Conservation (phyloP, 1,284 basidiomycete species). For the Leccinum pallidistipes region DNA sequence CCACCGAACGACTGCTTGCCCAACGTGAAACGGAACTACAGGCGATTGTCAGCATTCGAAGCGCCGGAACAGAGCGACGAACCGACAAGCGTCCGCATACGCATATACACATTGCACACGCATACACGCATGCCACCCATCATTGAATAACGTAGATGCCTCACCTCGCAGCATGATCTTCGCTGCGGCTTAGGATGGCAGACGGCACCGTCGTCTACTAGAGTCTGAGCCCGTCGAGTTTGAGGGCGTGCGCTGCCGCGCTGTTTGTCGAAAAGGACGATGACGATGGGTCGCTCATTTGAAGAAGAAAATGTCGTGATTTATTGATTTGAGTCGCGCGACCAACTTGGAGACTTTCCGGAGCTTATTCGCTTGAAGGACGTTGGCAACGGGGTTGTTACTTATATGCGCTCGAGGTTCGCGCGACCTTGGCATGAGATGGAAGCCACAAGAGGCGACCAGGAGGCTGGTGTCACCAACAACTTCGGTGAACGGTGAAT, state of each 20-base stretch:
- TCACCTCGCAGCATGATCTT: background rate
- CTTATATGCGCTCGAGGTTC: background rate
- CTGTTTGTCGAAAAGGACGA: background rate
- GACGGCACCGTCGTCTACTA: background rate
- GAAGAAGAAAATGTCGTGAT: background rate
- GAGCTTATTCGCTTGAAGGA: background rate
- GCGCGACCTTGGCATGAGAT: too few species aligned
- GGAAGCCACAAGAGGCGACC: too few species aligned
- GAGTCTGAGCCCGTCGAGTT: background rate
- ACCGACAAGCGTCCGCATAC: background rate
- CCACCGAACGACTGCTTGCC: constrained; percentile 2
- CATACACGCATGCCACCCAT: background rate
- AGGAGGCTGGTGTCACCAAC: too few species aligned
- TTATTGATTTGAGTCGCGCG: background rate
- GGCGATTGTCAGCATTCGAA: background rate
- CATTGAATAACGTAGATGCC: background rate
- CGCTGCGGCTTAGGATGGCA: background rate
- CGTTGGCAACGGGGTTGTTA: background rate
- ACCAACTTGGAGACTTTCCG: background rate
- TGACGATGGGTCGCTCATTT: background rate
- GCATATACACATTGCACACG: background rate
- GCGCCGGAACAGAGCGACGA: background rate
- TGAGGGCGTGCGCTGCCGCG: background rate
- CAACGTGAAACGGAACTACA: background rate
- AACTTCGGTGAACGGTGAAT: too few species aligned